A percentile compares a stretch with the other conserved stretches of the same genome.
These are phyloP conservation scores for Pisolithus thermaeus DNA, from an alignment of 1,284 basidiomycete species.

Conservation along the genomic window DNA sequence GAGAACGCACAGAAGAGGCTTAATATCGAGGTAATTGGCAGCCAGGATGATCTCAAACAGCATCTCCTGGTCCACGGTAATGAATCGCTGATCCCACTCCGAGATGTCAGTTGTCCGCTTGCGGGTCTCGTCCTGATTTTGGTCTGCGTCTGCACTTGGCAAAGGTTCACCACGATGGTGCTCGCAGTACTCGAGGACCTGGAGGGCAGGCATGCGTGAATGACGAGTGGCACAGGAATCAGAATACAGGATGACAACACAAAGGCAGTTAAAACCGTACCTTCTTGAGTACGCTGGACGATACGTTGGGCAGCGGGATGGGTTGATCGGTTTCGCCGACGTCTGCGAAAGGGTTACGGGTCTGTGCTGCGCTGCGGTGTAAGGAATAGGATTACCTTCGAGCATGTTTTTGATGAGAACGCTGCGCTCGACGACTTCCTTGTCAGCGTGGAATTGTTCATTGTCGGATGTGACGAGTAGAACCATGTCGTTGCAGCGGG, in stretches of 20 bases:
- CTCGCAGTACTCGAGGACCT: conserved; percentile 99
- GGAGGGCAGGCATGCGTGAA: conserved; percentile 5
- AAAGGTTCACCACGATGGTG: conserved; percentile 96
- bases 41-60: conserved; percentile 99
- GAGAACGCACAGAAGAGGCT: conserved; percentile 82
- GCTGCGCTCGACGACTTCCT: conserved; percentile 91
- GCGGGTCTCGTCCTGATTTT: conserved; percentile 86
- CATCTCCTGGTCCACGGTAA: conserved; percentile 95
- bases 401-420: conserved; percentile 99
- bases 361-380: conserved; percentile 12
- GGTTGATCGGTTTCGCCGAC: conserved; percentile 89
- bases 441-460: conserved; percentile 91
- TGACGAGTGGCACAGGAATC: not conserved
- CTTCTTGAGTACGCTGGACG: conserved; percentile 95
- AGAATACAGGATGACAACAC: conserved; percentile 3
- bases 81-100: conserved; percentile 99
- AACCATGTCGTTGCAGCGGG: conserved; percentile 48
- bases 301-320: conserved; percentile 96
- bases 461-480: conserved; percentile 90
- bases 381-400: conserved; percentile 61
- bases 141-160: conserved; percentile 79
- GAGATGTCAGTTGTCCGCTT: conserved; percentile 96
- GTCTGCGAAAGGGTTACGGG: conserved; percentile 46
- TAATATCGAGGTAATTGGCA: conserved; percentile 99
- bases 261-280: conserved; percentile 33